Evolutionary conservation across 1,284 basidiomycete species (phyloP).

Genomic region (Rhodotorula sp.): DNA sequence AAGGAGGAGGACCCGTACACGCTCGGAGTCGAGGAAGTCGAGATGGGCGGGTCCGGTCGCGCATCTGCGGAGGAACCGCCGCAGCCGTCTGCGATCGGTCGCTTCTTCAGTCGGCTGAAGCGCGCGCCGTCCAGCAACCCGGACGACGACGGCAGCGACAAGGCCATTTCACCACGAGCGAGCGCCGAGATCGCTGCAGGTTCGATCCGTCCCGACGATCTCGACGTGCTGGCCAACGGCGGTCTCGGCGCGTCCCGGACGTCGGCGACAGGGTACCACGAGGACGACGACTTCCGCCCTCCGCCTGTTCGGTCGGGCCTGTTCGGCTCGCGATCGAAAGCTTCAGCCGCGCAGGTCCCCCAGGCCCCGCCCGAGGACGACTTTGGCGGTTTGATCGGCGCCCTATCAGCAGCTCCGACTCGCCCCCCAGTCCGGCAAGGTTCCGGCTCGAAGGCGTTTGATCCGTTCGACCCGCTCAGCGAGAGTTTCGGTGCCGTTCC

Average conservation of each 20-base stretch:
- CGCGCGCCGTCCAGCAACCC: not conserved
- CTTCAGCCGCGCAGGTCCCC: conserved; percentile 3
- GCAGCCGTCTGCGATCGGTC: conserved; percentile 21
- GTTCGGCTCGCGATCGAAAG: conserved; percentile 7
- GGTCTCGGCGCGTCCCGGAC: not conserved
- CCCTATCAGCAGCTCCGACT: conserved; percentile 22
- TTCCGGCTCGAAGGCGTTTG: conserved; percentile 4
- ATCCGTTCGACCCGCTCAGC: conserved; percentile 39
- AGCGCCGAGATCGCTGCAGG: not conserved
- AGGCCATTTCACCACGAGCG: not conserved
- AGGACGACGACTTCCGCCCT: not conserved
- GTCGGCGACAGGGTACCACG: not conserved
- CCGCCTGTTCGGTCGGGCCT: not conserved
- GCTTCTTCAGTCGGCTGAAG: conserved; percentile 27
- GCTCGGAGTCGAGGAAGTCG: conserved; percentile 15
- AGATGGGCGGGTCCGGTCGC: conserved; percentile 13
- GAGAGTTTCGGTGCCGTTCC: conserved; percentile 10
- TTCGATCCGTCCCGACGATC: conserved; percentile 15
- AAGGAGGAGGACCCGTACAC: conserved; percentile 12
- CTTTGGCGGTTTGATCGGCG: conserved; percentile 35
- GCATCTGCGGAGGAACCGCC: not conserved
- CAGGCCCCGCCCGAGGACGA: conserved; percentile 24
- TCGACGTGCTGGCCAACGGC: conserved; percentile 22
- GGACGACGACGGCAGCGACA: not conserved
- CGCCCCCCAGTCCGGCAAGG: not conserved